Percentiles rank a stretch among this genome's conserved stretches.
These are phyloP conservation scores for Medicago truncatula DNA, from an alignment of 306 rosid genomes.

Conservation along the genomic window MtrunA17r5.0-ANR NC_053043.1:6232501-6233000, in stretches of 20 bases:
- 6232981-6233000: conserved; percentile 31
- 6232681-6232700: too few species aligned
- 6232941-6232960: conserved; percentile 85
- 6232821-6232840: neutral
- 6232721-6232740: too few species aligned
- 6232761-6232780: too few species aligned
- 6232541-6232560: neutral
- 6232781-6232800: too few species aligned
- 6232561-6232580: neutral
- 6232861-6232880: conserved; percentile 57
- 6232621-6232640: too few species aligned
- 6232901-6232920: conserved; percentile 93
- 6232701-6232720: too few species aligned
- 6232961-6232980: conserved; percentile 71
- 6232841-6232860: conserved; percentile 2
- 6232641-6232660: too few species aligned
- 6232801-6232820: neutral
- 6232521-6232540: neutral
- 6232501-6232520: neutral
- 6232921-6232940: conserved; percentile 94
- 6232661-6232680: too few species aligned
- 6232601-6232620: neutral
- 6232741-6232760: too few species aligned
- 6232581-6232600: neutral
- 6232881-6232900: conserved; percentile 90